Base-by-base conservation (phyloP, 2,329 filamentous ascomycete genomes). In the Cladophialophora carrionii region DNA sequence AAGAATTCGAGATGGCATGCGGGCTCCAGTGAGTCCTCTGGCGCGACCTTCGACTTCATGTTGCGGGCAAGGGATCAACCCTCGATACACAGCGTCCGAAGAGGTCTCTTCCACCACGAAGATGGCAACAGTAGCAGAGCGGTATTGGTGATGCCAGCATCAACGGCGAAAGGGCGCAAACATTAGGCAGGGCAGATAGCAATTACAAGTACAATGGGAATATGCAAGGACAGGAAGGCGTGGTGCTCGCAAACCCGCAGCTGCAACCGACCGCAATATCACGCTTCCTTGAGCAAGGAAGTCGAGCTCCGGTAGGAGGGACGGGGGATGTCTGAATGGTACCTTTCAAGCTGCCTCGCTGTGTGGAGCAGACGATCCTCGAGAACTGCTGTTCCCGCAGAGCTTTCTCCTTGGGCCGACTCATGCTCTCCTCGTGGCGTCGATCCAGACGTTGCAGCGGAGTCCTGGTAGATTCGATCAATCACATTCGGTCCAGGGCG, bases 21-120 rank as follows among this genome's bases (percentile, higher is more conserved):
- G 37, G 66, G 65, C 67, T 65, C 60, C 26, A 66, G 57, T 43
- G 62, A 69, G 46, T 67, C 66, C 55, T 68, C 65, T 14, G 57
- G 46, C 22, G 58, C 51, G 20, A 55, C 31, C 34, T 52, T 62
- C 14, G 54, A 43, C 48, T 55, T 66, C 68, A 69, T 69, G 6
- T 54, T 37, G 59, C 24, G 48, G 57, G 62, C 1, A 41, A n/a
- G n/a, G 43, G n/a, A 34, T 29, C 14, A 20, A 32, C 41, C 17
- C 52, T 66, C 55, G 24, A 58, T 46, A 52, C 51, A 20, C 52
- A 46, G 51, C 46, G 60, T 60, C 52, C 41, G 20, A 22, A 52
- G 51, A 53, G 46, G 60, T 29, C 43, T 34, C 20, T 60, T 62
- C 31, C 62, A 59, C 66, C 53, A 63, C 61, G 52, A 43, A 54